phyloP scores from a whole-genome alignment of 2,329 filamentous ascomycete species.

The Blumeria hordei region DNA sequence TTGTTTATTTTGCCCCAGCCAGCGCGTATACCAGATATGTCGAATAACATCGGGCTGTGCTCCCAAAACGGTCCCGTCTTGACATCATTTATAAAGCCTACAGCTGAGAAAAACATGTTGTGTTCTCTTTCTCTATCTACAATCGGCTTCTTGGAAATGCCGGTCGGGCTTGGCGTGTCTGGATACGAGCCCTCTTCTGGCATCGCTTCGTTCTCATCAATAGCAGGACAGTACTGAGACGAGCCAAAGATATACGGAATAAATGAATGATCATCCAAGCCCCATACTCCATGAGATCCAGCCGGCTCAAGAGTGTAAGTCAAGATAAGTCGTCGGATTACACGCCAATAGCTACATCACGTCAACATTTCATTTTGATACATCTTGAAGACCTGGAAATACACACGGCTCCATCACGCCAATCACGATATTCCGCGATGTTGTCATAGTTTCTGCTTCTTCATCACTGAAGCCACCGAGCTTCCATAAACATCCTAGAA shows the following conservation, averaged over 20 bases:
- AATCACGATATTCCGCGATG: conserved; percentile 61
- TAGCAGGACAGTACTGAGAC: conserved; percentile 62
- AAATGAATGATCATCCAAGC: conserved; percentile 92
- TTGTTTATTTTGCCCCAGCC: conserved; percentile 99
- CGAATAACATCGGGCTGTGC: conserved; percentile 81
- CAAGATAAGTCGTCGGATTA: conserved; percentile 62
- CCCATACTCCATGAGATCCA: conserved; percentile 93
- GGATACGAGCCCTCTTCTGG: conserved; percentile 58
- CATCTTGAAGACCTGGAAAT: background rate
- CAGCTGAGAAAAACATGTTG: conserved; percentile 85
- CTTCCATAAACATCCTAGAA: conserved; percentile 78
- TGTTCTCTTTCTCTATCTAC: conserved; percentile 39
- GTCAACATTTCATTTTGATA: conserved; percentile 2
- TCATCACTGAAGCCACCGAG: conserved; percentile 50
- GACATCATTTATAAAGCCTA: conserved; percentile 93
- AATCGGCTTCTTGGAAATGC: conserved; percentile 37
- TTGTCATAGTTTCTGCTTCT: conserved; percentile 20
- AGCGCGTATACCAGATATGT: conserved; percentile 72
- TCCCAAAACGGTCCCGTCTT: conserved; percentile 95
- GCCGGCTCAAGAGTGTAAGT: conserved; percentile 88
- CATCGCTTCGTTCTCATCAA: conserved; percentile 35
- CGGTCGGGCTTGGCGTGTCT: conserved; percentile 44
- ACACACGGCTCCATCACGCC: conserved; percentile 62
- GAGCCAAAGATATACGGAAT: conserved; percentile 87
- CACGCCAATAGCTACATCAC: conserved; percentile 40